These are phyloP conservation scores for Baeospora myosura DNA, from an alignment of 1,284 basidiomycete species.

Conservation along the genomic window DNA sequence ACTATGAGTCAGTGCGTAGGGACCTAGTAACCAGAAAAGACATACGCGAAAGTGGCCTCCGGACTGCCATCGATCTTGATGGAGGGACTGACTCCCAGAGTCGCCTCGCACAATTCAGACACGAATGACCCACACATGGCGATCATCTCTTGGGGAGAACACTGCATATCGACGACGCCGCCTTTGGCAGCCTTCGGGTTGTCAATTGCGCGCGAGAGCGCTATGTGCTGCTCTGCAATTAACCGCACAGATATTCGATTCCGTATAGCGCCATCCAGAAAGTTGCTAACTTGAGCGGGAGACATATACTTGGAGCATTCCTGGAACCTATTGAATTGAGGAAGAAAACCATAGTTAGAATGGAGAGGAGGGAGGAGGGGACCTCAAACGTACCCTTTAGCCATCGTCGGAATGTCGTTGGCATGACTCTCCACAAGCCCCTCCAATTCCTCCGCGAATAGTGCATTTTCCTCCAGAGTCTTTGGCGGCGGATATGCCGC, in stretches of 20 bases:
- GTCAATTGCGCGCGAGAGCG: conserved; percentile 61
- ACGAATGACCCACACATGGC: conserved; percentile 77
- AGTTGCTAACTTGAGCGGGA: conserved; percentile 65
- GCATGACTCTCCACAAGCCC: conserved; percentile 72
- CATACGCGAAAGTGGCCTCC: conserved; percentile 73
- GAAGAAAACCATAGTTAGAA: conserved; percentile 1
- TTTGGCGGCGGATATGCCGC: conserved; percentile 63
- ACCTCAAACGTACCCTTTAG: conserved; percentile 61
- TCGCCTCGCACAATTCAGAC: conserved; percentile 78
- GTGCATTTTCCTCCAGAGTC: conserved; percentile 62
- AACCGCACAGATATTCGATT: conserved; percentile 84
- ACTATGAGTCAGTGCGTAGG: conserved; percentile 13
- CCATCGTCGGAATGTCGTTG: conserved; percentile 85
- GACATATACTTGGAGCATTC: conserved; percentile 83
- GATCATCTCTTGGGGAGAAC: conserved; percentile 67
- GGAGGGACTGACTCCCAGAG: conserved; percentile 65
- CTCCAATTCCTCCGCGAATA: conserved; percentile 63
- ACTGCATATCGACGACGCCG: conserved; percentile 64
- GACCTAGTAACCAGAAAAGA: conserved; percentile 16
- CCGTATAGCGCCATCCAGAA: conserved; percentile 80
- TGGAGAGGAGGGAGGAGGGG: conserved; percentile 3
- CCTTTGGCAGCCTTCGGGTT: conserved; percentile 34
- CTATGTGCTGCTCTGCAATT: conserved; percentile 89
- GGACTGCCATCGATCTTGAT: conserved; percentile 63
- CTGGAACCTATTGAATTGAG: conserved; percentile 55